Conservation (phyloP, 2,329 filamentous ascomycete genomes). For the Davidsoniella neocaledoniae region DNA sequence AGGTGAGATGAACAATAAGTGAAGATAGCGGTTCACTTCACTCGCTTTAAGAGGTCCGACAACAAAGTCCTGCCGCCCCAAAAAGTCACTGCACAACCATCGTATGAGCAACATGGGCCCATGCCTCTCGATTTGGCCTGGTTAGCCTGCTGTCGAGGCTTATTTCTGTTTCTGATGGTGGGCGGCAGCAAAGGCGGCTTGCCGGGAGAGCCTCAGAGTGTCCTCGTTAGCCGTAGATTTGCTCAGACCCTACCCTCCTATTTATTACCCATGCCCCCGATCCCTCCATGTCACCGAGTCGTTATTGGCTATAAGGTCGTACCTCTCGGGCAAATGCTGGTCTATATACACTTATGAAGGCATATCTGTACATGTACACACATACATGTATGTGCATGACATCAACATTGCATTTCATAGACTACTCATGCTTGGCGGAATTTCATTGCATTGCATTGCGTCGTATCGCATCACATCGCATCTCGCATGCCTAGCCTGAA, state of each 20-base stretch:
- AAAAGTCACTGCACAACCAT: not conserved
- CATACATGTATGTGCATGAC: not conserved
- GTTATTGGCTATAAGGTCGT: too few relatives aligned
- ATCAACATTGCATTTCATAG: not conserved
- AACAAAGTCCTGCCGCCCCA: not conserved
- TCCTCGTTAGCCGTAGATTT: too few relatives aligned
- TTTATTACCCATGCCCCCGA: too few relatives aligned
- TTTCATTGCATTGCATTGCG: too few relatives aligned
- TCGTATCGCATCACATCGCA: too few relatives aligned
- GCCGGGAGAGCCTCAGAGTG: too few relatives aligned
- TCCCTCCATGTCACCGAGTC: too few relatives aligned
- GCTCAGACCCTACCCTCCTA: too few relatives aligned
- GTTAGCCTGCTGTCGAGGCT: not conserved
- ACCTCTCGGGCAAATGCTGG: not conserved
- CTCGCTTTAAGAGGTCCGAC: not conserved
- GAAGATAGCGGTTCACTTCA: too few relatives aligned
- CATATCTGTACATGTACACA: not conserved
- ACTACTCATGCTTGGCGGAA: too few relatives aligned
- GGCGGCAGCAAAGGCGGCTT: too few relatives aligned
- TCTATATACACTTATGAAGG: not conserved
- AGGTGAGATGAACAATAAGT: not conserved
- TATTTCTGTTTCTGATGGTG: too few relatives aligned
- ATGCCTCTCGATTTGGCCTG: not conserved
- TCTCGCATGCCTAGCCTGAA: not conserved
- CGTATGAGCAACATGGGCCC: conserved; percentile 9